Base-by-base conservation (phyloP, 169 alveolate genomes). In the Blepharisma undulans region DNA sequence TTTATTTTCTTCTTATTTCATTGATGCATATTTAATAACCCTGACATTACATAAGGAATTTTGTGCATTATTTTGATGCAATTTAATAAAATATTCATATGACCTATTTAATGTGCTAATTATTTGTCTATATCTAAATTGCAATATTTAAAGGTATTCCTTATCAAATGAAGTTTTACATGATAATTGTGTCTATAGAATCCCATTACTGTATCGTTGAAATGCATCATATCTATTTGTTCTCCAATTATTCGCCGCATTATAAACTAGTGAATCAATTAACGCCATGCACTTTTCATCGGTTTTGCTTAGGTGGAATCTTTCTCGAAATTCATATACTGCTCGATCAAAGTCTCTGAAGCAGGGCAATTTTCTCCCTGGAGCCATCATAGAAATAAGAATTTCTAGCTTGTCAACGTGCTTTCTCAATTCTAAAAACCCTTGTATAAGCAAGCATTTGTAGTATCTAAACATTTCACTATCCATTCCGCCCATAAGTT, bases 221-320 rank as follows among this genome's bases (percentile, higher is more conserved):
- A 96, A 98, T 88, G 97, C 96, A 95, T 98, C 99, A 96, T 98
- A 98, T 94, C 98, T 99, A 48, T 96, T 95, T 16, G 99, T 97
- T 61, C 99, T 95, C 97, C 98, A 98, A 94, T 98, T 98, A 93
- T 98, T 97, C 79, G 98, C 96, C 22, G 99, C 97, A 36, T 95
- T 92, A 76, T 98, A 98, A 60, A 98, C 96, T 93, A 98, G 92
- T 84, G 96, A 97, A 74, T 97, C 94, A 18, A 97, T 96, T 72
- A 95, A 93, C 34, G 93, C 93, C 88, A 95, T 95, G 87, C 99
- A 97, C 80, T 97, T 95, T 21, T 93, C 94, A 61, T 95, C 97
- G 72, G 93, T 94, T 71, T 34, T 77, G 34, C 93, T 93, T 36
- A 93, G 87, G 60, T 90, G 92, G 76, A 94, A 94, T 71, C 96